phyloP scores from a whole-genome alignment of 306 rosid species.

The Echinosophora koreensis region DNA sequence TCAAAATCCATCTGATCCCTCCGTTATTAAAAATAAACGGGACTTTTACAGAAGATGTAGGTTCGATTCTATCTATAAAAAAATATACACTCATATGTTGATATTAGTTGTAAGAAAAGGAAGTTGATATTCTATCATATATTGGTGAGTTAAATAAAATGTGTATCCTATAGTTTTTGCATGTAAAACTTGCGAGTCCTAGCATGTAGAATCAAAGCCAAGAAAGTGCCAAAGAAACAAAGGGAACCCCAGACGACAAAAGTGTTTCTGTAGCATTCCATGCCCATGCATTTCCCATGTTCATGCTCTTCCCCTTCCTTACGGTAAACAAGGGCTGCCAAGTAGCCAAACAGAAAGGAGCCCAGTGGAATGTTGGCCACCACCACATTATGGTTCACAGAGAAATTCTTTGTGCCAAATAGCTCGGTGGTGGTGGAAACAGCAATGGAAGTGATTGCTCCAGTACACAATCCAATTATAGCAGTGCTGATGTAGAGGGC shows the following conservation, averaged over 20 bases:
- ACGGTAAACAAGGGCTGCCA: conserved; percentile 63
- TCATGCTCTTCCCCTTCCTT: conserved; percentile 54
- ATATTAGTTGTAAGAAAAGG: not conserved
- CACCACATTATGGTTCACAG: conserved; percentile 76
- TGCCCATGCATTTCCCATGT: conserved; percentile 72
- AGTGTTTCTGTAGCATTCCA: conserved; percentile 64
- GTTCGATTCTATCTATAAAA: too few relatives aligned
- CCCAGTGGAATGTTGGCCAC: conserved; percentile 83
- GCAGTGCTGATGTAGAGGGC: conserved; percentile 64
- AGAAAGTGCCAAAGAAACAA: conserved; percentile 58
- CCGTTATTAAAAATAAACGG: too few relatives aligned
- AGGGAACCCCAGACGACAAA: conserved; percentile 76
- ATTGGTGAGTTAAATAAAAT: not conserved
- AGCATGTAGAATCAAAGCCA: conserved; percentile 56
- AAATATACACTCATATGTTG: too few relatives aligned
- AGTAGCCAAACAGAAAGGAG: conserved; percentile 69
- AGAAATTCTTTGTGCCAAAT: conserved; percentile 73
- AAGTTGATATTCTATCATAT: too few relatives aligned
- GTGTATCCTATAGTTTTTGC: conserved; percentile 28
- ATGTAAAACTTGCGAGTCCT: conserved; percentile 70
- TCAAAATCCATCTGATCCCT: too few relatives aligned
- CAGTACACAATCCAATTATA: conserved; percentile 72
- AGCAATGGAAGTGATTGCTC: conserved; percentile 77
- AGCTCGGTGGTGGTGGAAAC: conserved; percentile 74
- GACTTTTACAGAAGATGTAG: too few relatives aligned